These are phyloP conservation scores for Paraphaeosphaeria sporulosa DNA, from an alignment of 2,329 filamentous ascomycete genomes.

Conservation along the genomic window DNA sequence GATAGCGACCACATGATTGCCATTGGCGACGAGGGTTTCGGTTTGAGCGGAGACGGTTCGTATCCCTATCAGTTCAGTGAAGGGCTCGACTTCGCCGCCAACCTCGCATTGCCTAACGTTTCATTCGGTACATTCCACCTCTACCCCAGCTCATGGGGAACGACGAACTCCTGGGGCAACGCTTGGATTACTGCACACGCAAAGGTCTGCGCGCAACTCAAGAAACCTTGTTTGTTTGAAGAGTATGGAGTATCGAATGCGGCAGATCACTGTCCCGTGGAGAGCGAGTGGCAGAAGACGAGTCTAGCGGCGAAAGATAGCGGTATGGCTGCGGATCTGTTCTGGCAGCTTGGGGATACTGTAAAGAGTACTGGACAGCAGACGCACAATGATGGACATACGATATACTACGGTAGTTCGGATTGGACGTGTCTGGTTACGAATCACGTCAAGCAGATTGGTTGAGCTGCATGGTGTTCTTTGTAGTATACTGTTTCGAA, in stretches of 20 bases:
- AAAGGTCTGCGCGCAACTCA: slow-evolving; percentile 43
- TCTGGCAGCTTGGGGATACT: slow-evolving; percentile 44
- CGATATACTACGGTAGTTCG: slow-evolving; percentile 36
- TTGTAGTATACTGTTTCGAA: not conserved
- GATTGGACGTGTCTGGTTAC: slow-evolving; percentile 44
- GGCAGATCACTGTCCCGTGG: slow-evolving; percentile 36
- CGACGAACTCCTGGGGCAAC: slow-evolving; percentile 49
- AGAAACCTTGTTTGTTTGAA: slow-evolving; percentile 52
- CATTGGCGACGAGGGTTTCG: slow-evolving; percentile 69
- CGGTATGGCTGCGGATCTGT: slow-evolving; percentile 44
- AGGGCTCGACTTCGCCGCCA: slow-evolving; percentile 61
- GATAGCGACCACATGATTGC: slow-evolving; percentile 69
- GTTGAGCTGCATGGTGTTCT: slow-evolving; percentile 18
- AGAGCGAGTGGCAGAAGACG: slow-evolving; percentile 40
- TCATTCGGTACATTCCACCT: slow-evolving; percentile 65
- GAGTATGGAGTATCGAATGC: slow-evolving; percentile 46
- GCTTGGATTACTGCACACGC: slow-evolving; percentile 59
- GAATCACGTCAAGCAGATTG: slow-evolving; percentile 36
- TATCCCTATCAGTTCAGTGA: slow-evolving; percentile 63
- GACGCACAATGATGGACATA: slow-evolving; percentile 42
- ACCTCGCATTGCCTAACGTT: slow-evolving; percentile 61
- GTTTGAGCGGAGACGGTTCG: slow-evolving; percentile 53
- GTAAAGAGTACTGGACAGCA: slow-evolving; percentile 29
- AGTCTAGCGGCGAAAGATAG: slow-evolving; percentile 28
- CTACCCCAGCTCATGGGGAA: slow-evolving; percentile 56